Base-by-base conservation (phyloP, 1,284 basidiomycete genomes). In the Gymnopus androsaceus region DNA sequence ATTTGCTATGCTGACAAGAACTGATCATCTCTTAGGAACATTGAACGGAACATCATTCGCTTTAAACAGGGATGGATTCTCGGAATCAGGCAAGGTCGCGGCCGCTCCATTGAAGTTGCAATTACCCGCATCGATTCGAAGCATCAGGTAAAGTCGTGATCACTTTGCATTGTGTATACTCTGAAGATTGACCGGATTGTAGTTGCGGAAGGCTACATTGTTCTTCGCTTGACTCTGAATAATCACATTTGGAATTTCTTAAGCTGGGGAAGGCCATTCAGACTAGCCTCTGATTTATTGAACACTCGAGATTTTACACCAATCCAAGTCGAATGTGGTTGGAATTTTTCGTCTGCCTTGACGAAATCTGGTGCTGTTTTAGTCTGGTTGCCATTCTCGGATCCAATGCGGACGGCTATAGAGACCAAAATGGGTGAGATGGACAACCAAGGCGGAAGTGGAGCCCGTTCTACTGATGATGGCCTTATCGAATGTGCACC, bases 281-380 rank as follows among this genome's bases (percentile, higher is more conserved):
- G 74, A 45, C 73, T 92, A 27, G 70, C 72, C 7, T 83, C 84
- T 3, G 67, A 76, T 1, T 67, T 79, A 14, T 64, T 89, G 49
- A 72, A 75, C 44, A 75, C 72, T 1, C 70, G 75, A 0, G 76
- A 79, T 51, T 78, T 77, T 25, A 79, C 72, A 8, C 82, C 85
- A 5, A 65, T 81, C 1, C 92, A 94, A 67, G 76, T 92, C 28
- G 87, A 87, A 66, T 88, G 87, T 57, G 93, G 93, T n/a, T 94
- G 92, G 93, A 61, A 66, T 4, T 88, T 88, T 69, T 87, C 86
- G 6, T 80, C 85, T 2, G 76, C 84, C 31, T 81, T 95, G 58
- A 88, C 87, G 2, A 75, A 80, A 51, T 76, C 79, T 4, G 91
- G 92, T 1, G 78, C 84, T 33, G 83, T 92, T 31, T 80, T 87